Evolutionary conservation across 176 grass and related monocot genomes (phyloP).

Genomic region (Bromus sterilis): DNA sequence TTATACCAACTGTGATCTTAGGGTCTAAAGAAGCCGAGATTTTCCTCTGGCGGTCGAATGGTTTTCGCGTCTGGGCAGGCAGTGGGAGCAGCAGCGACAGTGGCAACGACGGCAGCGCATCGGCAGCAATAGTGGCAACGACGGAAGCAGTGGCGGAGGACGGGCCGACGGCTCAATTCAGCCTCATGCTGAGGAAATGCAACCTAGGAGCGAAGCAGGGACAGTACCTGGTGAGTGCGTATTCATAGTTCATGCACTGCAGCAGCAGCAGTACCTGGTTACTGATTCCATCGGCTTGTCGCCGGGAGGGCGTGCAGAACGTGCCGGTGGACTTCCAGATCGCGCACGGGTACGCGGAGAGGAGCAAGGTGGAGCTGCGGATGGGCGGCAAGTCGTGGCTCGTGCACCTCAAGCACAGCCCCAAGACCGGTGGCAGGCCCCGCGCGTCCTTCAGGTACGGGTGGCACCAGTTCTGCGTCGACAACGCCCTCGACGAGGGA

Average conservation of each 20-base stretch:
- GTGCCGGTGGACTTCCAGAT: constrained; percentile 35
- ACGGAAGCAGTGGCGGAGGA: not conserved
- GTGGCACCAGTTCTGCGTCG: constrained; percentile 37
- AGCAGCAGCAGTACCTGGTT: no score
- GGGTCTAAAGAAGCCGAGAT: no score
- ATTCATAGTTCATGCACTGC: no score
- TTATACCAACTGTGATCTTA: no score
- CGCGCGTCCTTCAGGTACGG: constrained; percentile 29
- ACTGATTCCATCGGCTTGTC: not conserved
- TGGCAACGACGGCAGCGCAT: not conserved
- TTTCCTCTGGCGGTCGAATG: no score
- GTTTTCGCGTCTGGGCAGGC: not conserved
- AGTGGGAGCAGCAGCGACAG: not conserved
- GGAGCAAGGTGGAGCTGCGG: constrained; percentile 15
- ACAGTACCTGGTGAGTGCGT: constrained; percentile 43
- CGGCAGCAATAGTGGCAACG: not conserved
- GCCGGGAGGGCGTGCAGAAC: not conserved
- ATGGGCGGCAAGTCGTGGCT: constrained; percentile 19
- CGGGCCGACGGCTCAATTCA: constrained; percentile 14
- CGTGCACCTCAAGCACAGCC: constrained; percentile 27
- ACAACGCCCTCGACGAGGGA: constrained; percentile 34
- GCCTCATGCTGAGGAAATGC: constrained; percentile 19
- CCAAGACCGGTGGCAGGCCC: not conserved
- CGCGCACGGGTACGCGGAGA: constrained; percentile 27
- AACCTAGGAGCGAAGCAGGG: constrained; percentile 17